phyloP scores from a whole-genome alignment of 1,139 yeast species.

The Hanseniaspora sp. region DNA sequence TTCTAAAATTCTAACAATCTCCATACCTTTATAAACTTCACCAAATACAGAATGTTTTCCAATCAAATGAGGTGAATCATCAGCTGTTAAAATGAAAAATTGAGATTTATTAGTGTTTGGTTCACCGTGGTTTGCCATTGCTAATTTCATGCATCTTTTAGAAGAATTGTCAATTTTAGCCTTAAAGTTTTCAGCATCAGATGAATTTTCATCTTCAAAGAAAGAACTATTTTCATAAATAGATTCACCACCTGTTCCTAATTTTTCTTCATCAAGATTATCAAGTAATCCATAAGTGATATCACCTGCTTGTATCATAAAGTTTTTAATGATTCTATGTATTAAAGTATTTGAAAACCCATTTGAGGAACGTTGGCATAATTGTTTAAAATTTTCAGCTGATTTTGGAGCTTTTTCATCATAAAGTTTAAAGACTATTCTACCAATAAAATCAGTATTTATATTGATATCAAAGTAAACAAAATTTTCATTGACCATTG shows the following conservation, averaged over 20 bases:
- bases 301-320: constrained; percentile 75
- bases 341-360: constrained; percentile 40
- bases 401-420: constrained; percentile 49
- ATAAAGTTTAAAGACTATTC: constrained; percentile 54
- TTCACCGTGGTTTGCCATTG: constrained; percentile 62
- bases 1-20: constrained; percentile 58
- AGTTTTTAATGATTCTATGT: constrained; percentile 64
- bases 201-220: constrained; percentile 55
- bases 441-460: constrained; percentile 40
- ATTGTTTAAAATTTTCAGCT: constrained; percentile 39
- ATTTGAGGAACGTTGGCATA: constrained; percentile 34
- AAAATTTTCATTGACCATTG: constrained; percentile 18
- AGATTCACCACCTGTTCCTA: constrained; percentile 49
- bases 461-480: constrained; percentile 52
- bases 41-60: constrained; percentile 78
- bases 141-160: constrained; percentile 37
- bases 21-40: constrained; percentile 49
- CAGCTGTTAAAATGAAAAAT: constrained; percentile 60
- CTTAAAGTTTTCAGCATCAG: constrained; percentile 32
- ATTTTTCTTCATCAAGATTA: constrained; percentile 26
- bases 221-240: constrained; percentile 22
- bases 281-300: constrained; percentile 31
- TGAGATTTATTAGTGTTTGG: constrained; percentile 57
- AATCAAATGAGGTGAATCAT: constrained; percentile 58
- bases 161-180: constrained; percentile 1